Percentiles rank a stretch among this genome's conserved stretches.
Conservation (phyloP, 345 rosid species). For the Pugionium dolabratum region DNA sequence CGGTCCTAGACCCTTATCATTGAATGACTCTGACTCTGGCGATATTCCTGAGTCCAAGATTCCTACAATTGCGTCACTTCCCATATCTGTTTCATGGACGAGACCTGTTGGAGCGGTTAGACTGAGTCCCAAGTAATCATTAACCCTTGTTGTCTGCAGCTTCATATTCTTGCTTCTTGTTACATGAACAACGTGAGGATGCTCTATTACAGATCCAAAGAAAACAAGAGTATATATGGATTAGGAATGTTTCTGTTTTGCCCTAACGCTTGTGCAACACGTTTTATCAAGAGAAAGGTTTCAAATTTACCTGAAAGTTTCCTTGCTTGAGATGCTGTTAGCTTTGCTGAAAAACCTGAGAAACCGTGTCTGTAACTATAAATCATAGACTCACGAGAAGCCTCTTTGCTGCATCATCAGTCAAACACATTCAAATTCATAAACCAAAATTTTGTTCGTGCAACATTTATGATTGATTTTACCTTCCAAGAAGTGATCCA, state of each 20-base stretch:
- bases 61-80: conserved; percentile 69
- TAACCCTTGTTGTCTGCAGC: conserved; percentile 64
- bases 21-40: conserved; percentile 50
- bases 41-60: conserved; percentile 59
- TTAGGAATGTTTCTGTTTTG: not conserved
- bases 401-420: conserved; percentile 52
- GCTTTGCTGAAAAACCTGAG: conserved; percentile 76
- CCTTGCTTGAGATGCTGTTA: conserved; percentile 59
- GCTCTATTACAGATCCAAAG: conserved; percentile 37
- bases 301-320: conserved; percentile 47
- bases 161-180: conserved; percentile 55
- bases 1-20: conserved; percentile 49
- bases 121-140: conserved; percentile 63
- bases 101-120: conserved; percentile 48
- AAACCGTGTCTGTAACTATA: conserved; percentile 76
- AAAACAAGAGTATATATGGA: not conserved
- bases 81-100: conserved; percentile 53
- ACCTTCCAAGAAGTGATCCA: conserved; percentile 65
- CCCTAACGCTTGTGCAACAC: conserved; percentile 22
- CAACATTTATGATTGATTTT: conserved; percentile 12
- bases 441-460: not conserved
- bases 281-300: not conserved
- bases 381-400: conserved; percentile 54
- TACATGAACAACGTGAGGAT: conserved; percentile 59
- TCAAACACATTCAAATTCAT: conserved; percentile 4